Evolutionary conservation across 176 grass and related monocot genomes (phyloP).

Genomic region (Melocanna baccifera): DNA sequence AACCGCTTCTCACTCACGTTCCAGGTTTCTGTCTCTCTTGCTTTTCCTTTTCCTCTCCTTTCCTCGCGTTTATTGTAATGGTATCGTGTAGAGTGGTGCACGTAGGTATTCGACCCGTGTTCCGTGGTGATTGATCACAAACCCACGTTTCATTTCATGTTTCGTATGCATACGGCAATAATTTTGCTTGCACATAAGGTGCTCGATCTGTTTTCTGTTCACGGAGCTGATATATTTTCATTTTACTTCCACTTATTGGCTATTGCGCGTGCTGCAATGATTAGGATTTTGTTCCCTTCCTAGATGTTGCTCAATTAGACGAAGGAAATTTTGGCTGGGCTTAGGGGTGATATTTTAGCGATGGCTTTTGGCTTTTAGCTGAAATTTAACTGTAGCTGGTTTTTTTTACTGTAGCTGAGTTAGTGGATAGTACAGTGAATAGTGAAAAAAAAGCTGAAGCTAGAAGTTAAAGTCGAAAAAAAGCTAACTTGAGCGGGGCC

Average conservation of each 20-base stretch:
- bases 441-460: no score
- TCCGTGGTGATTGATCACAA: background rate
- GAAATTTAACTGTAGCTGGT: no score
- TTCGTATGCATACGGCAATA: background rate
- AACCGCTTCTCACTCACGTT: slow-evolving; percentile 83
- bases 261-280: background rate
- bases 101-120: background rate
- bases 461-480: no score
- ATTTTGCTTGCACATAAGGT: background rate
- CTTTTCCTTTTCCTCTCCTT: background rate
- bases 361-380: no score
- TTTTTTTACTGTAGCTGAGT: no score
- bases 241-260: background rate
- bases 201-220: background rate
- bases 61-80: background rate
- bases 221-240: background rate
- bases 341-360: no score
- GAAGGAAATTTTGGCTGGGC: background rate
- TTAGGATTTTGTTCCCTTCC: background rate
- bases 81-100: background rate
- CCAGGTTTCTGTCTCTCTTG: slow-evolving; percentile 42
- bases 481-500: no score
- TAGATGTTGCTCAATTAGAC: background rate
- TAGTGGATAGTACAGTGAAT: no score
- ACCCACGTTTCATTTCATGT: background rate